Evolutionary conservation across 2,329 filamentous ascomycete species (phyloP), one percentile per base, ranked within the genome.

Genomic region (Atkinsonella texensis): DNA sequence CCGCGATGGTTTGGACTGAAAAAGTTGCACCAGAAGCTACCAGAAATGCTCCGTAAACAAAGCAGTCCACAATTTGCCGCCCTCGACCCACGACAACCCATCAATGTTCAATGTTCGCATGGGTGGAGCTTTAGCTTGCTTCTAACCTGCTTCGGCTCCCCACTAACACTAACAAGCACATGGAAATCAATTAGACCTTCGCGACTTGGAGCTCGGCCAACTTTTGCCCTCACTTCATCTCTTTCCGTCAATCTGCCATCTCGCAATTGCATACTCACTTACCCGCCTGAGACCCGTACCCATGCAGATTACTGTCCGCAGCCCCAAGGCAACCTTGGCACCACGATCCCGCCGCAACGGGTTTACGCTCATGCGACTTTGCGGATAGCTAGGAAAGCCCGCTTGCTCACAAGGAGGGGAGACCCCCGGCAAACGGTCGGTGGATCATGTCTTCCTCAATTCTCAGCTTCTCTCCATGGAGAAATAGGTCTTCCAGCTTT

Each of bases 401-500:
- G 59, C 59, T 40, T 17, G 51, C 43, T 46, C 43, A 23, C 43
- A 28, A 32, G 49, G n/a, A 18, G 50, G 39, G 31, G 23, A 48
- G 35, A 18, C 41, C 13, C 42, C 7, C 33, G 13, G 32, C 11
- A 33, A 41, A 23, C 23, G 28, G 31, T 35, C 17, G 33, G 47
- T 15, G 50, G 38, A 49, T 58, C 58, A 77, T 77, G 74, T 74
- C 74, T 47, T 71, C 68, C 54, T 68, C 74, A 4, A 62, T 66
- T 48, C 66, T 71, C 52, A 68, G 68, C 56, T 76, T 77, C 63
- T 68, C 72, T 38, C 66, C 74, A 10, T 77, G 74, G 73, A 67
- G 72, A 59, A 70, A 68, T 58, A 69, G 68, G 51, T 64, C 66
- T 18, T 62, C 66, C 62, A 66, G 69, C 68, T 53, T 66, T 54